Evolutionary conservation across 352 stramenopile species (phyloP).

Genomic region (Pythium plurisporium): DNA sequence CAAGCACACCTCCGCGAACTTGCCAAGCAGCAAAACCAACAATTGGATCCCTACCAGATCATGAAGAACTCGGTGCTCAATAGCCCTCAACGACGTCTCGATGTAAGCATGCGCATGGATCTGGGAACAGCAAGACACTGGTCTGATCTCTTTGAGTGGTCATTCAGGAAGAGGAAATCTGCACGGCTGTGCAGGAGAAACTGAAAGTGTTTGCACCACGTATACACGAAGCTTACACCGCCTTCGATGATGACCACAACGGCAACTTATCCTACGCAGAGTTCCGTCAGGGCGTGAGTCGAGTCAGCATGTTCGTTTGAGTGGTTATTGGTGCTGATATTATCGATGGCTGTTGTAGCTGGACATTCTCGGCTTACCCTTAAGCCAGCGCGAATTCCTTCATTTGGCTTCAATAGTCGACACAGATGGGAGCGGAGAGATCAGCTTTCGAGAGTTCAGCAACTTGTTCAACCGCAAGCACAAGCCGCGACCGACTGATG

Average conservation of each 20-base stretch:
- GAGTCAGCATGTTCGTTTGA: neutral
- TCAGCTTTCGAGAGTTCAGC: conserved; percentile 58
- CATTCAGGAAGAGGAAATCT: conserved; percentile 32
- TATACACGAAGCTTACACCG: conserved; percentile 47
- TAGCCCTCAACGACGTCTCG: conserved; percentile 9
- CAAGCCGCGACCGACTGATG: neutral
- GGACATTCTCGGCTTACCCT: conserved; percentile 39
- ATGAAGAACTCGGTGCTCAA: conserved; percentile 25
- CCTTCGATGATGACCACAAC: conserved; percentile 50
- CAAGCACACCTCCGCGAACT: conserved; percentile 9
- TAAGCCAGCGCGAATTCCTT: conserved; percentile 46
- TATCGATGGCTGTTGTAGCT: conserved; percentile 21
- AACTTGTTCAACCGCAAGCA: conserved; percentile 24
- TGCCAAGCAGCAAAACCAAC: conserved; percentile 1
- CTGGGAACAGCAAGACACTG: neutral
- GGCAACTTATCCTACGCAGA: conserved; percentile 50
- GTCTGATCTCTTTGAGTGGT: neutral
- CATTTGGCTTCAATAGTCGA: conserved; percentile 36
- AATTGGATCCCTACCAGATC: conserved; percentile 31
- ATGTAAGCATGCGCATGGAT: conserved; percentile 13
- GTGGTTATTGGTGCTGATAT: neutral
- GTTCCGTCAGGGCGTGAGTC: conserved; percentile 37
- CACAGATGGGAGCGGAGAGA: conserved; percentile 45
- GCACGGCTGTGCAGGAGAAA: conserved; percentile 35
- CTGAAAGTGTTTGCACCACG: conserved; percentile 32